Percentiles rank a stretch among this genome's conserved stretches.
These are phyloP conservation scores for Talaromyces funiculosus DNA, from an alignment of 2,329 filamentous ascomycete genomes.

Conservation along the genomic window DNA sequence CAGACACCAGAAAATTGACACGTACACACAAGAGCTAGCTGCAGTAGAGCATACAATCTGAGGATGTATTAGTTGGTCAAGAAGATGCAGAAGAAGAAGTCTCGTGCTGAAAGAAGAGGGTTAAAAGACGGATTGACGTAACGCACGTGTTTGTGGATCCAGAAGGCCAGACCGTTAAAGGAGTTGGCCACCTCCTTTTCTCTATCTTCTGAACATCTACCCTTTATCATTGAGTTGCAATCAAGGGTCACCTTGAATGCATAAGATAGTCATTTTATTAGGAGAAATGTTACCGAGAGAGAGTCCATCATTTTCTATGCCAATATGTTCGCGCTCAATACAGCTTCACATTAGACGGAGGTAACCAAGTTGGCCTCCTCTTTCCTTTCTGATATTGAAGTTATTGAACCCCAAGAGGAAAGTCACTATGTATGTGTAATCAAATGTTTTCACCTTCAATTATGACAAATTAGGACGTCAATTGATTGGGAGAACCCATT, in stretches of 20 bases:
- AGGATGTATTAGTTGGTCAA: background rate
- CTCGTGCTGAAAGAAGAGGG: background rate
- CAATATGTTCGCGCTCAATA: background rate
- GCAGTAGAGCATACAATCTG: too few species aligned
- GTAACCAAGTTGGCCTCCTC: background rate
- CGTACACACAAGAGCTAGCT: background rate
- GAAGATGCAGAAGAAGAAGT: background rate
- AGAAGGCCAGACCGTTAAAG: background rate
- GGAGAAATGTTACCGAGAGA: background rate
- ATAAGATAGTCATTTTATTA: background rate
- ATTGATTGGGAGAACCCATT: background rate
- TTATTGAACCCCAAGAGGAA: too few species aligned
- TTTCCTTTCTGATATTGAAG: too few species aligned
- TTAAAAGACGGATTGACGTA: constrained; percentile 1
- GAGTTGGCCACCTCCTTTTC: background rate
- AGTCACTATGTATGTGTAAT: background rate
- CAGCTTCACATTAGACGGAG: background rate
- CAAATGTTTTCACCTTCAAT: background rate
- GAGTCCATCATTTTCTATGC: background rate
- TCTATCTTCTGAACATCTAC: background rate
- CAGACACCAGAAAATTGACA: background rate
- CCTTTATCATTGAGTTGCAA: background rate
- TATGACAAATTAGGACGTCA: background rate
- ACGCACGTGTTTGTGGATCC: constrained; percentile 7
- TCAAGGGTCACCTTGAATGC: background rate